Conservation (phyloP, 108 stramenopile species). For the Cyclostephanos tholiformis region DNA sequence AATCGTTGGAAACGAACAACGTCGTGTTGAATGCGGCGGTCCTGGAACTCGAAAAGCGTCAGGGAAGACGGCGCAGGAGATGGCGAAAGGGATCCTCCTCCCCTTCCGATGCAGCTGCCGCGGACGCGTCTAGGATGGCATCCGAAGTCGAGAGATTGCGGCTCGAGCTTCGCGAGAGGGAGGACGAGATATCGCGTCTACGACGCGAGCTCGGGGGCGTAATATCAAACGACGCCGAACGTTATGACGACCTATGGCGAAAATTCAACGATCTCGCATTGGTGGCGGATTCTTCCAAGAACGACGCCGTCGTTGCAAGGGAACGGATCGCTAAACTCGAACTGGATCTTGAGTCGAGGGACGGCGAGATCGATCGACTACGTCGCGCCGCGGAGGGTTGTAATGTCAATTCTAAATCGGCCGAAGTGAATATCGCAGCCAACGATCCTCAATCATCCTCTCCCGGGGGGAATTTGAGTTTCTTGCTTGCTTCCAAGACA, state of each 20-base stretch:
- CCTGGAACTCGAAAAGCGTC: conserved; percentile 17
- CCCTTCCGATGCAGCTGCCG: no score
- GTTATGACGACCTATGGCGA: conserved; percentile 14
- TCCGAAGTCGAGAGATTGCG: background rate
- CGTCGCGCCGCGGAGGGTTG: background rate
- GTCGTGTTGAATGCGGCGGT: conserved; percentile 22
- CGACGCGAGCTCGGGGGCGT: conserved; percentile 27
- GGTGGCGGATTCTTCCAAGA: conserved; percentile 7
- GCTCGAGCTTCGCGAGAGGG: conserved; percentile 12
- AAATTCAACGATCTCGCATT: conserved; percentile 11
- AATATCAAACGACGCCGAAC: background rate
- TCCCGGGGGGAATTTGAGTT: background rate
- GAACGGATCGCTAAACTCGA: conserved; percentile 22
- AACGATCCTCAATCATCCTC: background rate
- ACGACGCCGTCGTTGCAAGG: conserved; percentile 9
- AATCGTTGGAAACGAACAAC: conserved; percentile 40
- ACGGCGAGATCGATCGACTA: background rate
- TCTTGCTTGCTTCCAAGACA: background rate
- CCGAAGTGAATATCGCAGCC: background rate
- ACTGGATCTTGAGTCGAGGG: conserved; percentile 11
- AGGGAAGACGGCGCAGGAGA: conserved; percentile 4
- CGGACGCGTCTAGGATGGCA: background rate
- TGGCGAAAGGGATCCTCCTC: no score
- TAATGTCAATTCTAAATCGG: background rate
- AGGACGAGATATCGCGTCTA: conserved; percentile 4